A percentile compares a stretch with the other conserved stretches of the same genome.
These are phyloP conservation scores for Lepiota venenata DNA, from an alignment of 768 basidiomycete genomes.

Conservation along the genomic window DNA sequence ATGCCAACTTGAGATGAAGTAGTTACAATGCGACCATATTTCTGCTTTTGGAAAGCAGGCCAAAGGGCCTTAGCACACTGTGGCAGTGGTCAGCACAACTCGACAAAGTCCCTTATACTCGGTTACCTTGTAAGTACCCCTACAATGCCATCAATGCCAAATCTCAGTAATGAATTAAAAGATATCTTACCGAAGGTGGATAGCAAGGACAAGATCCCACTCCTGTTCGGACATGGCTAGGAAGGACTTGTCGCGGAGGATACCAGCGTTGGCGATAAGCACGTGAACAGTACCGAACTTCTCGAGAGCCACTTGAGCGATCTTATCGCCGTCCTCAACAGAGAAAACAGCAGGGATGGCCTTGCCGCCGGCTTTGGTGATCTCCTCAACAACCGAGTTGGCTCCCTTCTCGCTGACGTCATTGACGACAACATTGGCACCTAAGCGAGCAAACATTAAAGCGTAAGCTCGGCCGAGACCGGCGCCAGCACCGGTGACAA, in stretches of 20 bases:
- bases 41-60: conserved; percentile 96
- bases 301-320: conserved; percentile 84
- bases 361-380: conserved; percentile 85
- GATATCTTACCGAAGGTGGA: conserved; percentile 66
- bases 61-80: conserved; percentile 93
- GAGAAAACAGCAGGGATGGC: conserved; percentile 81
- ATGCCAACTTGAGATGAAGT: conserved; percentile 93
- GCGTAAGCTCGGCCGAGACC: conserved; percentile 94
- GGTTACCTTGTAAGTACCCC: conserved; percentile 82
- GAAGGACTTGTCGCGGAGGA: conserved; percentile 93
- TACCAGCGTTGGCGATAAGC: conserved; percentile 90
- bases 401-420: conserved; percentile 90
- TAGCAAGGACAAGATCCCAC: conserved; percentile 89
- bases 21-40: conserved; percentile 92
- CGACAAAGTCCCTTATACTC: neutral
- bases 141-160: conserved; percentile 21
- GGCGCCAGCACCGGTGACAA: conserved; percentile 93
- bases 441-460: conserved; percentile 84
- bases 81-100: neutral
- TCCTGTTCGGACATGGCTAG: conserved; percentile 84
- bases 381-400: conserved; percentile 80
- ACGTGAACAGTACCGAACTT: conserved; percentile 87
- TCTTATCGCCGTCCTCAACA: conserved; percentile 87
- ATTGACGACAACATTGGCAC: conserved; percentile 97
- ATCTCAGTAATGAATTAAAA: conserved; percentile 5